These are phyloP conservation scores for Cornus kousa DNA, from an alignment of 148 eudicot species.

Conservation along the genomic window DNA sequence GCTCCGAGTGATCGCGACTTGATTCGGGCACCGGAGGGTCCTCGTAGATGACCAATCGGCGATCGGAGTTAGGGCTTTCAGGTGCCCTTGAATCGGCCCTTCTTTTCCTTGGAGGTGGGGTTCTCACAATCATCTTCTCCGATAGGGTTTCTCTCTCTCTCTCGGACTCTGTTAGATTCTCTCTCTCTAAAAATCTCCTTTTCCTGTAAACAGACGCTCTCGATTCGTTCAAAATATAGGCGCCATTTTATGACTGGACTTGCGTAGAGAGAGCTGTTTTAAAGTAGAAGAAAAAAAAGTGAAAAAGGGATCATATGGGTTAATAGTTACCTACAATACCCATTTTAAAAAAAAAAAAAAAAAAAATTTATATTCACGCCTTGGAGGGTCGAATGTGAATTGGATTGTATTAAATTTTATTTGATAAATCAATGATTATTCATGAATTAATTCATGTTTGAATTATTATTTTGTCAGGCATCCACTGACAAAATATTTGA, in stretches of 20 bases:
- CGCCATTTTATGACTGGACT: background rate
- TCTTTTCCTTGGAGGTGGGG: constrained; percentile 70
- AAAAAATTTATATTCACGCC: no score
- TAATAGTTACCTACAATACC: no score
- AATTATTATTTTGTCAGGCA: no score
- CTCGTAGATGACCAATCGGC: constrained; percentile 71
- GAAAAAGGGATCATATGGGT: no score
- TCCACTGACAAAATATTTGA: no score
- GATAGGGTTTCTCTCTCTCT: background rate
- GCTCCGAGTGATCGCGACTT: constrained; percentile 54
- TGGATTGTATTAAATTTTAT: no score
- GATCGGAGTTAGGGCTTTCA: constrained; percentile 43
- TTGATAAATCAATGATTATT: no score
- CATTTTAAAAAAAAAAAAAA: no score
- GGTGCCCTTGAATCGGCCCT: constrained; percentile 44
- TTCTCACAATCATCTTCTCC: constrained; percentile 60
- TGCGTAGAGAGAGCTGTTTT: no score
- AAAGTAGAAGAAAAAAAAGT: no score
- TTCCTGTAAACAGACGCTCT: background rate
- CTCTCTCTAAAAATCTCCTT: background rate
- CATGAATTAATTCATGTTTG: no score
- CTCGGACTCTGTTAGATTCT: background rate
- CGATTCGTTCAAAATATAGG: background rate
- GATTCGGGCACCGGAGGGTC: constrained; percentile 51
- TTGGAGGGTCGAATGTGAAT: no score